These are phyloP conservation scores for Carpinus fangiana DNA, from an alignment of 306 rosid genomes.

Conservation along the genomic window DNA sequence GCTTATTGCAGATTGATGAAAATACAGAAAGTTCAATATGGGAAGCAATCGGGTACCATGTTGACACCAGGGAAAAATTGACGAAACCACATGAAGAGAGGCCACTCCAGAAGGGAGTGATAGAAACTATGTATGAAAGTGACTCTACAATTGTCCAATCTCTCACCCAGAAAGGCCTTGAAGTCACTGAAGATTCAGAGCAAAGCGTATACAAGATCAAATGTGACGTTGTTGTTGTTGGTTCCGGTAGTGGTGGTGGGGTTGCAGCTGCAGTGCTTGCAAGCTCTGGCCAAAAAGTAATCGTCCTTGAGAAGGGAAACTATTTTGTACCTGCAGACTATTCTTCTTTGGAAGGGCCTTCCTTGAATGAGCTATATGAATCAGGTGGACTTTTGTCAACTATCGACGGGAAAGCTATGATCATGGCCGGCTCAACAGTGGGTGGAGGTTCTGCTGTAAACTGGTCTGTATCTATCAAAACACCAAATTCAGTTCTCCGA, in stretches of 20 bases:
- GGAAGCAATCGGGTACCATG: constrained; percentile 73
- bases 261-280: constrained; percentile 97
- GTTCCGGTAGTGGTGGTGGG: constrained; percentile 97
- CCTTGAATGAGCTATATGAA: constrained; percentile 71
- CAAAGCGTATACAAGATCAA: constrained; percentile 58
- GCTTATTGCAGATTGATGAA: constrained; percentile 51
- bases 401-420: constrained; percentile 67
- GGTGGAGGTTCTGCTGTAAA: constrained; percentile 95
- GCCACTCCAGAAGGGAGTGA: constrained; percentile 70
- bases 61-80: constrained; percentile 50
- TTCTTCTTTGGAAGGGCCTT: constrained; percentile 82
- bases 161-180: constrained; percentile 67
- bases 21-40: constrained; percentile 57
- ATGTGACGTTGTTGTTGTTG: constrained; percentile 81
- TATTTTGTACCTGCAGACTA: constrained; percentile 74
- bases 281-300: constrained; percentile 71
- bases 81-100: constrained; percentile 43
- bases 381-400: constrained; percentile 62
- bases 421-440: constrained; percentile 86
- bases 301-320: constrained; percentile 84
- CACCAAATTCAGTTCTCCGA: constrained; percentile 64
- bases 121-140: constrained; percentile 57
- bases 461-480: constrained; percentile 89
- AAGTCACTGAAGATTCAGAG: constrained; percentile 46
- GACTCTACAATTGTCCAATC: constrained; percentile 54